phyloP scores from a whole-genome alignment of 108 stramenopile species.

The Nitzschia sp. region DNA sequence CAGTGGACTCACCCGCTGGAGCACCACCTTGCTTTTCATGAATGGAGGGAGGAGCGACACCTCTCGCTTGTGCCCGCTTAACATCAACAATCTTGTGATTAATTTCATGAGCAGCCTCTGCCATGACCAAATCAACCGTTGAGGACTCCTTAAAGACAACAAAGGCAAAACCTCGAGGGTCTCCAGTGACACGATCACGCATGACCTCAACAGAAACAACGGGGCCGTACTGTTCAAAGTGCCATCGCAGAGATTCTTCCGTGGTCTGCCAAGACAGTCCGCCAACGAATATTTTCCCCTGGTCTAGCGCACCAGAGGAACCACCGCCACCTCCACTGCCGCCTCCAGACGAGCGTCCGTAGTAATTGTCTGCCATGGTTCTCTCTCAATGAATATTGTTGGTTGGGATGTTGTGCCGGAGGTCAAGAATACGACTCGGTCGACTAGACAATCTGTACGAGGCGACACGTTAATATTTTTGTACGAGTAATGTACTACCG shows the following conservation, averaged over 20 bases:
- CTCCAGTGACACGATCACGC: constrained; percentile 82
- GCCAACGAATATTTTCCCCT: constrained; percentile 90
- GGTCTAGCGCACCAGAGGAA: constrained; percentile 6
- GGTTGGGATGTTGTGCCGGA: too few species aligned
- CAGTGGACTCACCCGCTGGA: neutral
- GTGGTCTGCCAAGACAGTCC: constrained; percentile 92
- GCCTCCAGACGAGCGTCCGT: neutral
- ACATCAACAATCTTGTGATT: constrained; percentile 88
- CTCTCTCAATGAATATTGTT: too few species aligned
- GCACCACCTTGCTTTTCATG: constrained; percentile 42
- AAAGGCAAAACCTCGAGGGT: constrained; percentile 92
- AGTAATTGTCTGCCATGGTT: neutral
- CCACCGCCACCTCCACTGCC: neutral
- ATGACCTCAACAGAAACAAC: constrained; percentile 63
- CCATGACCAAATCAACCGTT: constrained; percentile 85
- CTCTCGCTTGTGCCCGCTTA: constrained; percentile 86
- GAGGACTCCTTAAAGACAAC: constrained; percentile 75
- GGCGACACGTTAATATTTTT: too few species aligned
- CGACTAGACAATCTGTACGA: too few species aligned
- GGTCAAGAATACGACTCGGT: too few species aligned
- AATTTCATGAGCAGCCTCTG: constrained; percentile 73
- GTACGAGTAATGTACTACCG: too few species aligned
- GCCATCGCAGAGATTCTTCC: constrained; percentile 87
- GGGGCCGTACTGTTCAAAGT: constrained; percentile 89
- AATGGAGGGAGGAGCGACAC: constrained; percentile 80